phyloP scores from a whole-genome alignment of 495 filamentous ascomycete genomes.

The Amorphotheca resinae region DNA sequence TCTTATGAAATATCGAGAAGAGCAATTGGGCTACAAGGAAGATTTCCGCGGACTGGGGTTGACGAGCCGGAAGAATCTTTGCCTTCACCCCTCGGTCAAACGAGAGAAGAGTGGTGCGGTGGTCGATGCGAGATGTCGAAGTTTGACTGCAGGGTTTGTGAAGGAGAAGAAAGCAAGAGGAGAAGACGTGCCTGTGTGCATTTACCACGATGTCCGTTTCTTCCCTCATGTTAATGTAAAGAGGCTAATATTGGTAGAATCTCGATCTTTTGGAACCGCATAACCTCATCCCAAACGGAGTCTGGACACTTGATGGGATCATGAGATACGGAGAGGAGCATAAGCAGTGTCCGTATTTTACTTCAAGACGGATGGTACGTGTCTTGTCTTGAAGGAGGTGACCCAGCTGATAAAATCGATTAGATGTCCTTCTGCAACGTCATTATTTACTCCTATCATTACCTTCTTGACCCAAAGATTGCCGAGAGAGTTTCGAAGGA shows the following conservation, averaged over 20 bases:
- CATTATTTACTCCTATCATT: constrained; percentile 99
- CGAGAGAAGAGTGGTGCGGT: constrained; percentile 87
- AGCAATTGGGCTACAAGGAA: constrained; percentile 77
- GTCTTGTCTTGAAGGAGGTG: not conserved
- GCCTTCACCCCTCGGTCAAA: constrained; percentile 89
- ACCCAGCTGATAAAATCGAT: constrained; percentile 2
- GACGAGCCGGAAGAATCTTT: constrained; percentile 95
- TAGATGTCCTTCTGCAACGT: constrained; percentile 98
- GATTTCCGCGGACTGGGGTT: constrained; percentile 87
- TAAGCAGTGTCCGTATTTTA: constrained; percentile 97
- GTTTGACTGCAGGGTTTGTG: constrained; percentile 90
- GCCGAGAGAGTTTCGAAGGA: constrained; percentile 94
- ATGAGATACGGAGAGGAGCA: constrained; percentile 82
- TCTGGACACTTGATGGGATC: constrained; percentile 90
- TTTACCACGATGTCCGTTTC: constrained; percentile 72
- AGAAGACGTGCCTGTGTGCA: constrained; percentile 84
- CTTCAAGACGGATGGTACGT: constrained; percentile 78
- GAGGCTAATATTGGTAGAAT: constrained; percentile 41
- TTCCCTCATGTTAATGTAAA: not conserved
- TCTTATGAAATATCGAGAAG: constrained; percentile 83
- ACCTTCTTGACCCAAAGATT: constrained; percentile 95
- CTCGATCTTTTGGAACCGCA: constrained; percentile 89
- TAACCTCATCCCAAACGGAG: constrained; percentile 82
- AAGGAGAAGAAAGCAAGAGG: constrained; percentile 93
- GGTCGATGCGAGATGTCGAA: constrained; percentile 90